phyloP scores from a whole-genome alignment of 2,329 filamentous ascomycete species.

The Stagonosporopsis vannaccii region DNA sequence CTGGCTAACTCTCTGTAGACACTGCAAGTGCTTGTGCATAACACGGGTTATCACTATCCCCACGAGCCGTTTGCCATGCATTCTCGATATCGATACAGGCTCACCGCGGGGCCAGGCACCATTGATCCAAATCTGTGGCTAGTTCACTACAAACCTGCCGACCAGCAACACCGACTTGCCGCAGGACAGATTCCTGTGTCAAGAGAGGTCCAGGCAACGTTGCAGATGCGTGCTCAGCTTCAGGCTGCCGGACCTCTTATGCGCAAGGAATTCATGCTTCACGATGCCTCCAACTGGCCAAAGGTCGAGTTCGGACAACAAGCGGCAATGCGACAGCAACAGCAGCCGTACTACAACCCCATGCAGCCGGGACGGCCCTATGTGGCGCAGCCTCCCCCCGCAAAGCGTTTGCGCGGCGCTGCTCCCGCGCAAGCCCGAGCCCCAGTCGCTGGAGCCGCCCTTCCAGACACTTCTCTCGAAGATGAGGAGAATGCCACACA shows the following conservation, averaged over 20 bases:
- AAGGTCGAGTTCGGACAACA: slow-evolving; percentile 73
- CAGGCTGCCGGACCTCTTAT: slow-evolving; percentile 76
- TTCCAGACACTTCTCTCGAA: slow-evolving; percentile 65
- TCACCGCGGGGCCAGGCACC: slow-evolving; percentile 74
- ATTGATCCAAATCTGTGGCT: slow-evolving; percentile 87
- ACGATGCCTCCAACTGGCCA: slow-evolving; percentile 90
- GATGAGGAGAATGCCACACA: slow-evolving; percentile 89
- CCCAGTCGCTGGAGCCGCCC: slow-evolving; percentile 37
- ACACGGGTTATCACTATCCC: slow-evolving; percentile 78
- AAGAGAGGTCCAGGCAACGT: slow-evolving; percentile 65
- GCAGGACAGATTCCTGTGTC: slow-evolving; percentile 69
- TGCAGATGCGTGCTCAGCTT: slow-evolving; percentile 69
- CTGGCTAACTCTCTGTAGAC: slow-evolving; percentile 62
- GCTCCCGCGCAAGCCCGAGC: slow-evolving; percentile 55
- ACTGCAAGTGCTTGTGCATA: slow-evolving; percentile 87
- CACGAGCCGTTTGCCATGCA: slow-evolving; percentile 77
- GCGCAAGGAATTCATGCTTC: slow-evolving; percentile 93
- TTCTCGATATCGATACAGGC: slow-evolving; percentile 83
- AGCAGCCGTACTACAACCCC: slow-evolving; percentile 45
- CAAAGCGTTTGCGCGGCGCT: slow-evolving; percentile 54
- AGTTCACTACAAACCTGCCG: slow-evolving; percentile 83
- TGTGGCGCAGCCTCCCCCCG: slow-evolving; percentile 52
- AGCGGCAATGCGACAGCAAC: slow-evolving; percentile 30
- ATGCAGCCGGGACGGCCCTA: slow-evolving; percentile 46
- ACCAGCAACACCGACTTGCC: slow-evolving; percentile 76